A percentile compares a stretch with the other conserved stretches of the same genome.
These are phyloP conservation scores for Botryosphaeria agaves DNA, from an alignment of 2,329 filamentous ascomycete species.

Conservation along the genomic window DNA sequence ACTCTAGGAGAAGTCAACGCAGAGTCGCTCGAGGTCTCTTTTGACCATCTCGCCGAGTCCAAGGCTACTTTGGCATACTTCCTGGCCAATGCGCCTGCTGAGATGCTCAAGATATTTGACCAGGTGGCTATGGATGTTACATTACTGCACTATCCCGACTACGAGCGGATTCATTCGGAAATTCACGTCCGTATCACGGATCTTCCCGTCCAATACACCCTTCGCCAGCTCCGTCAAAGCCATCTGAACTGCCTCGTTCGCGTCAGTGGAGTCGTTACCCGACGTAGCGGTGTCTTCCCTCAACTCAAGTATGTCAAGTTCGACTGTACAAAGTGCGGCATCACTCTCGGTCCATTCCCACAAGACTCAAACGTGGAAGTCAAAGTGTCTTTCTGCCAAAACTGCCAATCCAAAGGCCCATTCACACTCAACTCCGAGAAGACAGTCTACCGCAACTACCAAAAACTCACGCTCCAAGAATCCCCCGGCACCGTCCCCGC, in stretches of 20 bases:
- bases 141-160: conserved; percentile 89
- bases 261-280: conserved; percentile 87
- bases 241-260: conserved; percentile 92
- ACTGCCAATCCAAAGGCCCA: conserved; percentile 85
- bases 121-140: conserved; percentile 94
- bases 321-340: conserved; percentile 83
- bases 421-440: conserved; percentile 95
- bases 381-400: conserved; percentile 90
- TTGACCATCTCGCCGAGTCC: conserved; percentile 73
- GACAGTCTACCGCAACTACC: conserved; percentile 96
- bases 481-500: conserved; percentile 94
- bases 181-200: conserved; percentile 96
- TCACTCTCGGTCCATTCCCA: conserved; percentile 87
- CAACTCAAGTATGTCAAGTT: conserved; percentile 99
- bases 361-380: conserved; percentile 95
- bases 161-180: conserved; percentile 92
- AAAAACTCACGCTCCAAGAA: conserved; percentile 92
- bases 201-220: conserved; percentile 82
- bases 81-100: conserved; percentile 84
- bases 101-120: conserved; percentile 91
- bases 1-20: conserved; percentile 96
- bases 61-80: conserved; percentile 95
- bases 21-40: conserved; percentile 90
- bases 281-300: conserved; percentile 87
- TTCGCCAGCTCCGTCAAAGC: conserved; percentile 84